These are phyloP conservation scores for Spathaspora girioi DNA, from an alignment of 805 yeast genomes.

Conservation along the genomic window DNA sequence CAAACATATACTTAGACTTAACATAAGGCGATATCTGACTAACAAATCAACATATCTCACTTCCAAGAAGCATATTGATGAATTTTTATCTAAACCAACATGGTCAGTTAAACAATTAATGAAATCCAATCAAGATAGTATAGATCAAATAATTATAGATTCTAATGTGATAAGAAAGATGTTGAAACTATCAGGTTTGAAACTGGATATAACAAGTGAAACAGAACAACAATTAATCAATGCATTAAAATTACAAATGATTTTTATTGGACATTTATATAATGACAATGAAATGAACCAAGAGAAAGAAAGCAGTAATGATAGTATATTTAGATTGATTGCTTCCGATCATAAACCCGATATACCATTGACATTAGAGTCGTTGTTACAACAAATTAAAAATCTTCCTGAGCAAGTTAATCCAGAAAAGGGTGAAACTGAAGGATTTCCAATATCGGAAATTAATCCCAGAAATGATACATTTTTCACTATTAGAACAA, in stretches of 20 bases:
- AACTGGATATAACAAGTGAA: slow-evolving; percentile 16
- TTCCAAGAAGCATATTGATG: slow-evolving; percentile 6
- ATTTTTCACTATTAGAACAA: slow-evolving; percentile 10
- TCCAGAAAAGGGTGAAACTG: slow-evolving; percentile 20
- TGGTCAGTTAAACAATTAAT: slow-evolving; percentile 18
- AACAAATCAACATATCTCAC: neutral
- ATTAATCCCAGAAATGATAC: slow-evolving; percentile 7
- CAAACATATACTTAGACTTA: neutral
- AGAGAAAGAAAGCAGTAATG: slow-evolving; percentile 10
- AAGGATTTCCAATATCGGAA: slow-evolving; percentile 12
- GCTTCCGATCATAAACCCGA: slow-evolving; percentile 27
- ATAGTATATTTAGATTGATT: slow-evolving; percentile 29
- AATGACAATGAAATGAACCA: slow-evolving; percentile 10
- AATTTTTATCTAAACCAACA: slow-evolving; percentile 9
- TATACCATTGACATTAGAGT: slow-evolving; percentile 19
- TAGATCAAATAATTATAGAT: slow-evolving; percentile 10
- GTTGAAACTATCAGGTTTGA: slow-evolving; percentile 32
- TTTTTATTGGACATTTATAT: slow-evolving; percentile 30
- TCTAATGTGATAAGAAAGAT: slow-evolving; percentile 16
- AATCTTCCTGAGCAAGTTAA: slow-evolving; percentile 10
- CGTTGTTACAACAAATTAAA: slow-evolving; percentile 12
- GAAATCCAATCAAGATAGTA: slow-evolving; percentile 2
- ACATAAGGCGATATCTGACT: neutral
- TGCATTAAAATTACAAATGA: slow-evolving; percentile 34
- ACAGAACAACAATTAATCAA: slow-evolving; percentile 15